Conservation (phyloP, 129 eudicot genomes). For the Erigeron canadensis region DNA sequence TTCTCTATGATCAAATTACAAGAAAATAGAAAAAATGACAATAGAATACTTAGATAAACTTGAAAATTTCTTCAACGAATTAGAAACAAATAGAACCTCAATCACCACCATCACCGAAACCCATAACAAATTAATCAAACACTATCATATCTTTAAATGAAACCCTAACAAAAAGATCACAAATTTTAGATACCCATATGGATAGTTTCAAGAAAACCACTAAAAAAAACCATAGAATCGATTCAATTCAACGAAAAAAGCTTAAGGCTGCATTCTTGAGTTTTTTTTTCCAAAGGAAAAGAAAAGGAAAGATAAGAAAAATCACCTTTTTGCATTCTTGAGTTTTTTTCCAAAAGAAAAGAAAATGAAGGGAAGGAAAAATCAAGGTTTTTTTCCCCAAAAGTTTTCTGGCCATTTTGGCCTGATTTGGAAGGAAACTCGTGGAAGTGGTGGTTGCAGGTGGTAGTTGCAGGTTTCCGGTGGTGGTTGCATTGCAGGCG, state of each 20-base stretch:
- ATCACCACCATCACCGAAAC: constrained; percentile 42
- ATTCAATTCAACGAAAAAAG: constrained; percentile 37
- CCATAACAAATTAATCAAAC: constrained; percentile 42
- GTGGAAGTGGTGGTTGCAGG: too few species aligned
- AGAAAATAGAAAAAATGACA: constrained; percentile 12
- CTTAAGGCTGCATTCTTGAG: too few species aligned
- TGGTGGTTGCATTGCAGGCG: too few species aligned
- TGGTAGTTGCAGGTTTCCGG: too few species aligned
- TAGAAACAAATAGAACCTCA: constrained; percentile 43
- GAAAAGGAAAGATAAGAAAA: too few species aligned
- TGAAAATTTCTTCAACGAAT: constrained; percentile 36
- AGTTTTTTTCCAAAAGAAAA: too few species aligned
- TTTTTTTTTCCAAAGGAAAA: too few species aligned
- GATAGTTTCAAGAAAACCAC: constrained; percentile 19
- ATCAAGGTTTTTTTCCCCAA: too few species aligned
- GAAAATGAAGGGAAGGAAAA: too few species aligned
- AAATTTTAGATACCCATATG: constrained; percentile 38
- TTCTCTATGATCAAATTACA: constrained; percentile 13
- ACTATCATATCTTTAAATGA: constrained; percentile 37
- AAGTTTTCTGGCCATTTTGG: too few species aligned
- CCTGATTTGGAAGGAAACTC: too few species aligned
- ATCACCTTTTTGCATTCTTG: too few species aligned
- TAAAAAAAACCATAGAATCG: constrained; percentile 30
- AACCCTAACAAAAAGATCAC: constrained; percentile 32
- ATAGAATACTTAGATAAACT: constrained; percentile 33